A percentile compares a stretch with the other conserved stretches of the same genome.
Conservation (phyloP, 148 eudicot genomes). For the Rhododendron ovatum region DNA sequence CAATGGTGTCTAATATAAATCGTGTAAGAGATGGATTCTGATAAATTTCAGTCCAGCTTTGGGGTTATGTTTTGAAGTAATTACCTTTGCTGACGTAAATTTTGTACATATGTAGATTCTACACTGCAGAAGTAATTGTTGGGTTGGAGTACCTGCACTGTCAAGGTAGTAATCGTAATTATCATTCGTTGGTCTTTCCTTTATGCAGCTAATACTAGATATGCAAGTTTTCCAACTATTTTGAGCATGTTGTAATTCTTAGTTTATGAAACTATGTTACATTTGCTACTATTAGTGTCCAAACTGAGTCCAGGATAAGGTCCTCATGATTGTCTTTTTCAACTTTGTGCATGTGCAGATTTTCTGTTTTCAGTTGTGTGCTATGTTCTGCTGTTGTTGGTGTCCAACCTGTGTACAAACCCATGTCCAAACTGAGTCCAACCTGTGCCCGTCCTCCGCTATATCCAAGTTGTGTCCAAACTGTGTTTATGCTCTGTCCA, state of each 20-base stretch:
- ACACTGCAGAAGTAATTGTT: conserved; percentile 83
- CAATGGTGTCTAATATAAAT: neutral
- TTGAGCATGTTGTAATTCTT: neutral
- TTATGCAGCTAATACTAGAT: neutral
- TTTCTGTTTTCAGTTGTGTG: too few relatives aligned
- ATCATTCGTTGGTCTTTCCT: neutral
- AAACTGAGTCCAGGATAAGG: too few relatives aligned
- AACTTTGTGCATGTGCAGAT: too few relatives aligned
- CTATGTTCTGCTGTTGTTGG: too few relatives aligned
- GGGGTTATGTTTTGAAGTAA: neutral
- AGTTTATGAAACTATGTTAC: neutral
- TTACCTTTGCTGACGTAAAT: neutral
- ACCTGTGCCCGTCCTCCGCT: too few relatives aligned
- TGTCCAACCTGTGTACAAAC: too few relatives aligned
- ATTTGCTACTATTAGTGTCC: too few relatives aligned
- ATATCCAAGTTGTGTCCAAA: too few relatives aligned
- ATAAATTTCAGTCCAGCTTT: neutral
- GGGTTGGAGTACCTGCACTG: conserved; percentile 98
- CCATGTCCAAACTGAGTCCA: too few relatives aligned
- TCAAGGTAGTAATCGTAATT: conserved; percentile 60
- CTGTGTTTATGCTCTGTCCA: too few relatives aligned
- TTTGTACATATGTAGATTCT: conserved; percentile 55
- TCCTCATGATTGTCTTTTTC: too few relatives aligned
- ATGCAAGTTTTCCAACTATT: neutral
- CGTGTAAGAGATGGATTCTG: neutral